Conservation (phyloP, 108 stramenopile genomes). For the Schizochytrium sp. region DNA sequence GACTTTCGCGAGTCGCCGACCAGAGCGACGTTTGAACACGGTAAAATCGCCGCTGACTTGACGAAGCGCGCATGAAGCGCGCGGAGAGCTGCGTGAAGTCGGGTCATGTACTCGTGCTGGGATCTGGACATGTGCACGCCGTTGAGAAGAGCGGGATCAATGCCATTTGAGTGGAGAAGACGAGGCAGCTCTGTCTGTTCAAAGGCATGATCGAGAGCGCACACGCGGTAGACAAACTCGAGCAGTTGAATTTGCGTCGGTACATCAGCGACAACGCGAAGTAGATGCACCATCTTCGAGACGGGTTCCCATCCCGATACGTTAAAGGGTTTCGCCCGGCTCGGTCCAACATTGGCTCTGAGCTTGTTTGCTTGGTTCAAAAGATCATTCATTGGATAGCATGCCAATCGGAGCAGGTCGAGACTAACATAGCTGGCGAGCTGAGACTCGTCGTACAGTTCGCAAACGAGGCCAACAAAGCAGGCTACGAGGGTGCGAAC, state of each 20-base stretch:
- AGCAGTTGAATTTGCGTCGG: neutral
- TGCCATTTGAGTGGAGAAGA: neutral
- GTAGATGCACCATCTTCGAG: neutral
- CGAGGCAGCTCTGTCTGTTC: neutral
- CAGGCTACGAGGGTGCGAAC: neutral
- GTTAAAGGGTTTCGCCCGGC: neutral
- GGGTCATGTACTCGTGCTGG: neutral
- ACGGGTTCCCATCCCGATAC: neutral
- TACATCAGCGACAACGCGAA: neutral
- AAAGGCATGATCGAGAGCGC: neutral
- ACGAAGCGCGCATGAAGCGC: neutral
- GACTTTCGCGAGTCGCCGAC: neutral
- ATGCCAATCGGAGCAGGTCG: neutral
- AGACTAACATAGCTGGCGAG: neutral
- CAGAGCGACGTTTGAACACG: neutral
- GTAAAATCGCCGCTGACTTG: neutral
- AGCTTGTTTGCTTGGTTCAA: neutral
- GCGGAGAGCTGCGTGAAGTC: neutral
- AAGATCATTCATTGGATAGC: neutral
- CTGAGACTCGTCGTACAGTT: neutral
- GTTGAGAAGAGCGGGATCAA: neutral
- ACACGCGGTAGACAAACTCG: neutral
- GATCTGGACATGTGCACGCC: neutral
- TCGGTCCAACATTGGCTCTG: too few species aligned
- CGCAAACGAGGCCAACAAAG: neutral